Percentiles rank a stretch among this genome's conserved stretches.
Conservation (phyloP, 257 asterid genomes). For the Solanum neorickii region DNA sequence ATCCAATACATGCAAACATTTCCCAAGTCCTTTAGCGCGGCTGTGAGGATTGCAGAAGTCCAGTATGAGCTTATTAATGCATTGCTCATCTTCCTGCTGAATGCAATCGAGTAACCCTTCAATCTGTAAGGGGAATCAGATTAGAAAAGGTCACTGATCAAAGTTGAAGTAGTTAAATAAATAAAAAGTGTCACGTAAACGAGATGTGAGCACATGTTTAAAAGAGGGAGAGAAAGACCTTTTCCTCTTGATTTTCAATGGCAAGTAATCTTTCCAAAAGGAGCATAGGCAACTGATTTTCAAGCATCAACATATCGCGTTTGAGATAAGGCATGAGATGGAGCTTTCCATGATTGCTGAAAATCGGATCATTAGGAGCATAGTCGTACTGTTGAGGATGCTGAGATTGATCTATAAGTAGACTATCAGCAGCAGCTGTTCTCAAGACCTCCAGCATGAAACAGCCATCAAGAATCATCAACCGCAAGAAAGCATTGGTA, state of each 20-base stretch:
- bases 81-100: not conserved
- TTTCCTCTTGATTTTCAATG: not conserved
- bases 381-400: not conserved
- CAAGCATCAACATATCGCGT: conserved; percentile 11
- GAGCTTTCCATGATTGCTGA: conserved; percentile 7
- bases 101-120: not conserved
- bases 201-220: not conserved
- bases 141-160: not conserved
- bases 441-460: conserved; percentile 10
- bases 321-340: conserved; percentile 1
- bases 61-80: not conserved
- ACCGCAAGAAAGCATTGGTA: not conserved
- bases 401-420: not conserved
- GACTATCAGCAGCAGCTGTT: not conserved
- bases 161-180: not conserved
- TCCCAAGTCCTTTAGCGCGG: not conserved
- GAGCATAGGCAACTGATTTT: conserved; percentile 11
- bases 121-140: not conserved
- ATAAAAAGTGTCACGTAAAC: not conserved
- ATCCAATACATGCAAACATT: conserved; percentile 27
- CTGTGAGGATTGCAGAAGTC: conserved; percentile 3
- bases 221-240: not conserved
- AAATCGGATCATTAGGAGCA: conserved; percentile 6
- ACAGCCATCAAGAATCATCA: conserved; percentile 8
- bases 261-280: not conserved